Conservation (phyloP, 164 flowering plant species). For the Echeveria elegans region DNA sequence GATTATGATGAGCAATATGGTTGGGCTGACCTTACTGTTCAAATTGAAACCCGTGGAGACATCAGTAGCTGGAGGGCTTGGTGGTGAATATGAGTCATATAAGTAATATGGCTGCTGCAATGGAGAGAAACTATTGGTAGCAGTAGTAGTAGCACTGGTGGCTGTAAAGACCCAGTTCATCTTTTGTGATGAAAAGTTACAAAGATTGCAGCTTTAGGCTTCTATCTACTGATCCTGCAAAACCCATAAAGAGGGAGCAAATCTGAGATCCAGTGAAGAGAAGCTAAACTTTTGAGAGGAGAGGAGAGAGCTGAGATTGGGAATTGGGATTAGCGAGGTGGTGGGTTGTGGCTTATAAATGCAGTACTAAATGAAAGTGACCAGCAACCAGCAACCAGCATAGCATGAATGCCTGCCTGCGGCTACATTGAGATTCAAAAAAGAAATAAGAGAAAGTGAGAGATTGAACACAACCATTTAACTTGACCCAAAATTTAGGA, state of each 20-base stretch:
- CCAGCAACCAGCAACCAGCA: constrained; percentile 11
- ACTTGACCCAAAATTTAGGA: constrained; percentile 1
- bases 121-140: too few relatives aligned
- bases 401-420: constrained; percentile 11
- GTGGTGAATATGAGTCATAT: constrained; percentile 10
- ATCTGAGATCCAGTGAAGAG: background rate
- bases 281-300: background rate
- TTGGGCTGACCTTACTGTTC: constrained; percentile 62
- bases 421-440: constrained; percentile 6
- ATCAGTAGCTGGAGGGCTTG: constrained; percentile 18
- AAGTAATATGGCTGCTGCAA: constrained; percentile 1
- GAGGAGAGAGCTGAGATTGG: constrained; percentile 12
- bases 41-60: constrained; percentile 27
- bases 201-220: constrained; percentile 26
- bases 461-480: constrained; percentile 2
- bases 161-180: constrained; percentile 12
- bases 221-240: constrained; percentile 10
- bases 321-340: constrained; percentile 7
- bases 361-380: constrained; percentile 15
- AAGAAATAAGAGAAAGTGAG: background rate
- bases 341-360: constrained; percentile 23
- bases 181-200: constrained; percentile 17
- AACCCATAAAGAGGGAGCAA: background rate
- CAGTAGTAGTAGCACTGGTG: constrained; percentile 3
- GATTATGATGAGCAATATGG: constrained; percentile 58